Conservation (phyloP, 1,284 basidiomycete species). For the Malassezia slooffiae region DNA sequence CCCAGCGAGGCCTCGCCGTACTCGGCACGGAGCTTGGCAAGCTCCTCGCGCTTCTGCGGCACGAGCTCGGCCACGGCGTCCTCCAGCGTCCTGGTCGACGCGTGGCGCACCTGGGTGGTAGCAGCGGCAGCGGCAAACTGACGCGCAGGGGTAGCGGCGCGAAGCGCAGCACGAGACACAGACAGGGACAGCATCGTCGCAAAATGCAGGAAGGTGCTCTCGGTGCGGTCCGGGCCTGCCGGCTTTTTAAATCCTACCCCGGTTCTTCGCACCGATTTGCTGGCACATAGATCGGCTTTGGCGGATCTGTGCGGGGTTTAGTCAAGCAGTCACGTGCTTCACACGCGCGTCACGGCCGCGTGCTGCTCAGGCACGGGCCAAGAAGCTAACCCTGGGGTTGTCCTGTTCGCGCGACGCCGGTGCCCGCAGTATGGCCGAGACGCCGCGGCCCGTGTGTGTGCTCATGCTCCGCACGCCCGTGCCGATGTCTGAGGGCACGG, state of each 20-base stretch:
- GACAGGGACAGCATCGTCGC: constrained; percentile 40
- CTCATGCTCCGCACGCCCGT: constrained; percentile 39
- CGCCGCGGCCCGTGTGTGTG: constrained; percentile 20
- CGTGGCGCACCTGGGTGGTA: constrained; percentile 29
- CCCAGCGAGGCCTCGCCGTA: constrained; percentile 38
- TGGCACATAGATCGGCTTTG: no score
- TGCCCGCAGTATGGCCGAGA: no score
- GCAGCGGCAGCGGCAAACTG: constrained; percentile 38
- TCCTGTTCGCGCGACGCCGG: no score
- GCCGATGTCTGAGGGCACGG: constrained; percentile 36
- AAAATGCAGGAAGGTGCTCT: neutral
- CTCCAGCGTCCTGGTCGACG: constrained; percentile 41
- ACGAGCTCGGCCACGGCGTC: constrained; percentile 44
- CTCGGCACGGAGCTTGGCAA: constrained; percentile 42
- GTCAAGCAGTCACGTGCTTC: no score
- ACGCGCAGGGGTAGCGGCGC: constrained; percentile 33
- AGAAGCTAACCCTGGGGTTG: no score
- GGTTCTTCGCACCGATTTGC: no score
- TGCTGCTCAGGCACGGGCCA: no score
- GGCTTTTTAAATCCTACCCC: no score
- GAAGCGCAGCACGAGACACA: constrained; percentile 36
- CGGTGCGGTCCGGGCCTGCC: no score
- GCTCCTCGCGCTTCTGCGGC: constrained; percentile 44
- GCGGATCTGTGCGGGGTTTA: no score
- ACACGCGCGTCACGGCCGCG: no score